Base-by-base conservation (phyloP, 345 rosid species). In the Camelina neglecta region DNA sequence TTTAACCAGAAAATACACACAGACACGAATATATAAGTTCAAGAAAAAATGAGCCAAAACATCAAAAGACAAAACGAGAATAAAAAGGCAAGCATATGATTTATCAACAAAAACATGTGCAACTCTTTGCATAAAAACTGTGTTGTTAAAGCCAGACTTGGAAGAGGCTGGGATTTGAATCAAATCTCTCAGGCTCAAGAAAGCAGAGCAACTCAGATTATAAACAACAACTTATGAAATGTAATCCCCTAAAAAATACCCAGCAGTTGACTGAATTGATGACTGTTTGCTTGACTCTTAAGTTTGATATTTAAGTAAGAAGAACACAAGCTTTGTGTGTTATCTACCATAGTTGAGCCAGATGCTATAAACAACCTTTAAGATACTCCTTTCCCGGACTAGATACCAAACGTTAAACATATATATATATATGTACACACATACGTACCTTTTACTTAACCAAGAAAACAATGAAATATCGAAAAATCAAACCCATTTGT, bases 401-500 rank as follows among this genome's bases (percentile, higher is more conserved):
- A 47, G 10, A 47, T 20, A 45, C 10, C 8, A 71, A 35, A 70
- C 10, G 5, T 8, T 11, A 31, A 71, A 3, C 24, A 1, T 23
- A 23, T 24, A 23, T 6, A 23, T 23, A 71, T 15, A 39, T 36
- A 53, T 18, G 38, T 35, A 35, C 38, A 35, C 38, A 26, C 29
- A 26, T 26, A 26, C 29, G 41, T 72, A 41, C 21, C 41, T 72
- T 2, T 72, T 3, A 49, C 60, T 60, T 41, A 53, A 57, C 60
- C 42, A 73, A 53, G 44, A 41, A 39, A 63, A 63, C 59, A 16
- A 15, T 6, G 38, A 35, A 35, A 35, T 2, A 35, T 35, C 38
- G 3, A 42, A 64, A 64, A 64, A 12, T 24, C 39, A 57, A 65
- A n/a, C 13, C 50, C 49, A n/a, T 47, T 65, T 56, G 18, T 8